Evolutionary conservation across 805 yeast genomes (phyloP).

Genomic region (Pichia sporocuriosa): DNA sequence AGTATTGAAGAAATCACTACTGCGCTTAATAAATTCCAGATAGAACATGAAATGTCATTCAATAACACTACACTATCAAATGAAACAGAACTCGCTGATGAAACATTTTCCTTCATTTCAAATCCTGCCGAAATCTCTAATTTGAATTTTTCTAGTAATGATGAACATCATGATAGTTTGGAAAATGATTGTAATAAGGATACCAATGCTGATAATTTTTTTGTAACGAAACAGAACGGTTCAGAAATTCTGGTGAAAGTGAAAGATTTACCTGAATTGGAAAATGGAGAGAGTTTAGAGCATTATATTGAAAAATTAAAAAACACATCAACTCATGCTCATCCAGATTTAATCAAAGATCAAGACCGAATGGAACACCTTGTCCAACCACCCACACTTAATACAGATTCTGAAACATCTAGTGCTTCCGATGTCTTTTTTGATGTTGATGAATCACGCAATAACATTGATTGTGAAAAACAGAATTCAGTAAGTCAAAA

Average conservation of each 20-base stretch:
- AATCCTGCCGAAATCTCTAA: too few species aligned
- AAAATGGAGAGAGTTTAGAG: conserved; percentile 8
- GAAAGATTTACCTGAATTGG: conserved; percentile 10
- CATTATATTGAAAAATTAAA: conserved; percentile 11
- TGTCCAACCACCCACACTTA: not conserved
- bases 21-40: conserved; percentile 12
- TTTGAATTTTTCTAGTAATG: not conserved
- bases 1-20: conserved; percentile 16
- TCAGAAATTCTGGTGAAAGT: conserved; percentile 6
- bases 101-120: not conserved
- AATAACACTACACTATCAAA: not conserved
- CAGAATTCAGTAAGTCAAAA: not conserved
- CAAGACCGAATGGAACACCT: not conserved
- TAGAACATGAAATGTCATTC: conserved; percentile 9
- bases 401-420: conserved; percentile 4
- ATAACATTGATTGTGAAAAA: not conserved
- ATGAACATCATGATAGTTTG: not conserved
- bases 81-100: not conserved
- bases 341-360: not conserved
- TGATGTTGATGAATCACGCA: conserved; percentile 7
- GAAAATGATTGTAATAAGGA: too few species aligned
- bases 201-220: not conserved
- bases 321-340: not conserved
- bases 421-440: conserved; percentile 9
- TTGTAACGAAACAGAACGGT: not conserved